Evolutionary conservation across 106 monocot genomes (phyloP).

Genomic region (Cymbidium sinense): DNA sequence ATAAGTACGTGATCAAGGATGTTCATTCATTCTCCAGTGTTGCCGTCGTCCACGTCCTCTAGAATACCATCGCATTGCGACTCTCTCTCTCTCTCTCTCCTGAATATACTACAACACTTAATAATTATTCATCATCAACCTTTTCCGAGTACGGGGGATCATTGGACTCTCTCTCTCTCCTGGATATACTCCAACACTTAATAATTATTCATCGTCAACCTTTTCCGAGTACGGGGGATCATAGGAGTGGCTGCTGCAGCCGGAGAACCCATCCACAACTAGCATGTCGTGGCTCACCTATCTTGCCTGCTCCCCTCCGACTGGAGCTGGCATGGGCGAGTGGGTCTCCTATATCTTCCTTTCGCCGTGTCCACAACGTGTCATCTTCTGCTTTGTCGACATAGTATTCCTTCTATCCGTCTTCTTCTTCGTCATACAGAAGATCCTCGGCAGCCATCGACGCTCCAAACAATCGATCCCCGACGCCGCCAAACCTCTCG

Average conservation of each 20-base stretch:
- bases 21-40: no score
- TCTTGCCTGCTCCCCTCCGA: conserved; percentile 27
- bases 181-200: no score
- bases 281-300: conserved; percentile 21
- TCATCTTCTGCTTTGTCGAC: conserved; percentile 45
- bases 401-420: conserved; percentile 38
- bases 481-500: conserved; percentile 8
- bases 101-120: no score
- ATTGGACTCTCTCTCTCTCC: neutral
- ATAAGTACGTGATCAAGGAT: no score
- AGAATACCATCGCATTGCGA: no score
- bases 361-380: conserved; percentile 62
- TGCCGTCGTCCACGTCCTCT: no score
- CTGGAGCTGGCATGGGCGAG: neutral
- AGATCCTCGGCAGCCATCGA: conserved; percentile 5
- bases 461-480: neutral
- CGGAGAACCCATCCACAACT: neutral
- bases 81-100: no score
- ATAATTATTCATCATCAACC: no score
- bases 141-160: no score
- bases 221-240: no score
- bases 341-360: conserved; percentile 47
- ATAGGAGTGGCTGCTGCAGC: neutral
- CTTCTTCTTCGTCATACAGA: conserved; percentile 9
- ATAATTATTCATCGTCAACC: no score